These are phyloP conservation scores for Zostera marina DNA, from an alignment of 116 monocot genomes.

Conservation along the genomic window DNA sequence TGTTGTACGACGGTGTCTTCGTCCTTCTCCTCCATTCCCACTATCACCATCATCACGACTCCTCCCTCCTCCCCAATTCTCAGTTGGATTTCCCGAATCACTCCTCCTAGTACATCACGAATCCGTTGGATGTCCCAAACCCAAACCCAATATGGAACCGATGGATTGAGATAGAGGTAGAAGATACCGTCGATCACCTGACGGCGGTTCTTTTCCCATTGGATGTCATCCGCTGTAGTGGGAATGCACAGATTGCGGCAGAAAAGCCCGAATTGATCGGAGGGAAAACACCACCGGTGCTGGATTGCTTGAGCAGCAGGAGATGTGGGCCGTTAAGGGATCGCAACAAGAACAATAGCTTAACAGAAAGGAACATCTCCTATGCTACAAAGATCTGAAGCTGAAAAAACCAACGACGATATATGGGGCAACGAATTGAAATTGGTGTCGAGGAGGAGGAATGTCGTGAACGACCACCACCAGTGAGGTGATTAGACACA, in stretches of 20 bases:
- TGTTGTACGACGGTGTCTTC: constrained; percentile 11
- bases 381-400: not conserved
- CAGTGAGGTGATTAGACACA: constrained; percentile 18
- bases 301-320: constrained; percentile 62
- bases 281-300: constrained; percentile 67
- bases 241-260: constrained; percentile 56
- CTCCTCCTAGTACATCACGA: constrained; percentile 81
- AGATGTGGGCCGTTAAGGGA: constrained; percentile 70
- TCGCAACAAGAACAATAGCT: constrained; percentile 51
- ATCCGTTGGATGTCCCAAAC: constrained; percentile 44
- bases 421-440: constrained; percentile 4
- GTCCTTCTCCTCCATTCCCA: constrained; percentile 30
- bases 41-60: constrained; percentile 28
- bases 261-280: constrained; percentile 43
- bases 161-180: constrained; percentile 38
- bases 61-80: constrained; percentile 44
- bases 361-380: constrained; percentile 27
- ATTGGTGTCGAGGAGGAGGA: not conserved
- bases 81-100: constrained; percentile 38
- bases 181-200: constrained; percentile 67
- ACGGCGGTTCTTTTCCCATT: constrained; percentile 58
- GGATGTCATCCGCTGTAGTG: constrained; percentile 60
- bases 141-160: constrained; percentile 66
- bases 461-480: not conserved
- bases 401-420: constrained; percentile 1